Evolutionary conservation across 257 asterid genomes (phyloP).

Genomic region (Paraleonurus japonicus): DNA sequence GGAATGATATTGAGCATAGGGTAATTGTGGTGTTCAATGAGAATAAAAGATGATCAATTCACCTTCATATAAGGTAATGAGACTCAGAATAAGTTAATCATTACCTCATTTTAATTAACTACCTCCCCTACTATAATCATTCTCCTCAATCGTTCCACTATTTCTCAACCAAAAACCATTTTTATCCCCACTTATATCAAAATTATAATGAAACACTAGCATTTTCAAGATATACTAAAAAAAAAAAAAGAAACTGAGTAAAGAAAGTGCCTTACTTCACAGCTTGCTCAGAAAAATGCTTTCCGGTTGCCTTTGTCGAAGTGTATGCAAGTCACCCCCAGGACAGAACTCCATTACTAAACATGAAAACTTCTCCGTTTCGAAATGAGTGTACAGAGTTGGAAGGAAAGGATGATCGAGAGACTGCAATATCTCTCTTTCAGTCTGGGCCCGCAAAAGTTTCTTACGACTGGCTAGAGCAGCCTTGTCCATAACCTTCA

Average conservation of each 20-base stretch:
- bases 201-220: not conserved
- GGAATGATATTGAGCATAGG: not conserved
- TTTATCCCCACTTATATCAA: not conserved
- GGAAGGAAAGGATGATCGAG: conserved; percentile 84
- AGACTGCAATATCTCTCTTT: conserved; percentile 73
- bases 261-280: conserved; percentile 57
- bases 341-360: conserved; percentile 91
- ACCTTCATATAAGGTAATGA: not conserved
- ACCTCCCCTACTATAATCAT: not conserved
- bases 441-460: conserved; percentile 77
- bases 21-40: not conserved
- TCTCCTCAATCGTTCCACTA: not conserved
- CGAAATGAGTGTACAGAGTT: conserved; percentile 63
- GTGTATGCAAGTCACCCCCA: conserved; percentile 81
- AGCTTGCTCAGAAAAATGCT: conserved; percentile 79
- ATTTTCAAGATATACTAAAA: conserved; percentile 11
- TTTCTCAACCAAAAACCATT: not conserved
- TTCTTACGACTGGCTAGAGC: conserved; percentile 77
- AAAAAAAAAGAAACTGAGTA: too few relatives aligned
- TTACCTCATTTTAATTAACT: not conserved
- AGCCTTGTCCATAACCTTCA: conserved; percentile 86
- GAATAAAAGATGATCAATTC: not conserved
- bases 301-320: conserved; percentile 79
- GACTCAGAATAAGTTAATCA: not conserved
- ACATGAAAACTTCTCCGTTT: conserved; percentile 76